These are phyloP conservation scores for Hordeum marinum DNA, from an alignment of 176 grass and related monocot species.

Conservation along the genomic window DNA sequence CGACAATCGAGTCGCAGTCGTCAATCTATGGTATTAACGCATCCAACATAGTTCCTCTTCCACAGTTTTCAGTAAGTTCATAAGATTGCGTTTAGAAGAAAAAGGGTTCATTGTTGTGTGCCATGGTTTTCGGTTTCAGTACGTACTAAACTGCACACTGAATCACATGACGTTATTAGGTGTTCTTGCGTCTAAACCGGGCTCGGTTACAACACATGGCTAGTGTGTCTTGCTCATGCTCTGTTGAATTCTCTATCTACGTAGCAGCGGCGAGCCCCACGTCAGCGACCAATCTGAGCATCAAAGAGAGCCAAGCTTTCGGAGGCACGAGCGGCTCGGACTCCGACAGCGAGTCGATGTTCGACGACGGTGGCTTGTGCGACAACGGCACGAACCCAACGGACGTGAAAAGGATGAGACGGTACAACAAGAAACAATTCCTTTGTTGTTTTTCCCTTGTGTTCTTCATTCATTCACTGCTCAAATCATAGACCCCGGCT, in stretches of 20 bases:
- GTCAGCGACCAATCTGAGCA: conserved; percentile 59
- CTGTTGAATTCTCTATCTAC: background rate
- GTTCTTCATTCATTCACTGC: no score
- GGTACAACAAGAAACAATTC: conserved; percentile 16
- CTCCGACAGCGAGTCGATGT: conserved; percentile 59
- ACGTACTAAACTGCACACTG: background rate
- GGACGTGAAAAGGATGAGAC: conserved; percentile 74
- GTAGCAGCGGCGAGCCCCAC: conserved; percentile 63
- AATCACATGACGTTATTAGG: background rate
- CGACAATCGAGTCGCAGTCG: conserved; percentile 70
- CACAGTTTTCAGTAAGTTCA: background rate
- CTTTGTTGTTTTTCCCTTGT: no score
- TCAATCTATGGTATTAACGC: conserved; percentile 54
- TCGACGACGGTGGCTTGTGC: conserved; percentile 53
- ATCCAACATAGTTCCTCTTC: background rate
- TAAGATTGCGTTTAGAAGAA: background rate
- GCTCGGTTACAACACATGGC: background rate
- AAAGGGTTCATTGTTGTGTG: background rate
- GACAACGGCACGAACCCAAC: conserved; percentile 56
- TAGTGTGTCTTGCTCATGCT: conserved; percentile 12
- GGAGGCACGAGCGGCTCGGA: conserved; percentile 80
- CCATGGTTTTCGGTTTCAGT: background rate
- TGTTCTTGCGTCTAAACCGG: background rate
- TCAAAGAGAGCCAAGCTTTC: conserved; percentile 58
- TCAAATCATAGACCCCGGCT: no score